Base-by-base conservation (phyloP, 1,139 yeast genomes). In the Sugiyamaella neomexicana region DNA sequence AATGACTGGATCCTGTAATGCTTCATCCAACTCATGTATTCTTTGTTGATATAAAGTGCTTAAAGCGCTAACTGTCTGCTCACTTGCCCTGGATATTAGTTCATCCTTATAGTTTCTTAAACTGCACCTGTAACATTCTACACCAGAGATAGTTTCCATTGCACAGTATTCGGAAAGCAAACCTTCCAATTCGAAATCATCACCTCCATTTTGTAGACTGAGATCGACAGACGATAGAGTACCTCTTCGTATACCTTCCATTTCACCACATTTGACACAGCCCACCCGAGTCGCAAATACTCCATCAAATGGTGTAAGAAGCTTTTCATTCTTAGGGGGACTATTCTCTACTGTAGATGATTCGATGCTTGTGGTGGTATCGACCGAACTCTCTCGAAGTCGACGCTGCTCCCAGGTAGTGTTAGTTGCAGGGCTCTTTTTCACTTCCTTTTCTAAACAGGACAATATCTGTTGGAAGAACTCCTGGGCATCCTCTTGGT, bases 401-500 rank as follows among this genome's bases (percentile, higher is more conserved):
- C 45, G 38, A 13, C 50, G 40, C 34, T 48, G 52, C 17, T 48
- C 52, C 46, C 52, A 40, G 29, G 50, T 16, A 2, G 41, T 46
- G 20, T 43, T 39, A 2, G 48, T 38, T 3, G 42, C 25, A 6
- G 47, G 46, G 10, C 41, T 34, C 17, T 16, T 32, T 27, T 62
- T 60, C 42, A 62, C 59, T 58, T 89, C 95, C 52, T 79, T 80
- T 68, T 89, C 97, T 50, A 89, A 74, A 52, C 86, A 80, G 43
- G 80, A 77, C 77, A 89, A 77, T 3, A 89, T 80, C 58, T 87
- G 80, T 68, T 89, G 97, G 72, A 89, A 89, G 65, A 89, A 89
- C 68, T 89, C 97, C 70, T 90, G 97, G 0, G 97, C 97, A 71
- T 89, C 97, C 69, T 89, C 97, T 70, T 89, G 97, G 64, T 87